These are phyloP conservation scores for Carpinus viminea DNA, from an alignment of 306 rosid genomes.

Conservation along the genomic window DNA sequence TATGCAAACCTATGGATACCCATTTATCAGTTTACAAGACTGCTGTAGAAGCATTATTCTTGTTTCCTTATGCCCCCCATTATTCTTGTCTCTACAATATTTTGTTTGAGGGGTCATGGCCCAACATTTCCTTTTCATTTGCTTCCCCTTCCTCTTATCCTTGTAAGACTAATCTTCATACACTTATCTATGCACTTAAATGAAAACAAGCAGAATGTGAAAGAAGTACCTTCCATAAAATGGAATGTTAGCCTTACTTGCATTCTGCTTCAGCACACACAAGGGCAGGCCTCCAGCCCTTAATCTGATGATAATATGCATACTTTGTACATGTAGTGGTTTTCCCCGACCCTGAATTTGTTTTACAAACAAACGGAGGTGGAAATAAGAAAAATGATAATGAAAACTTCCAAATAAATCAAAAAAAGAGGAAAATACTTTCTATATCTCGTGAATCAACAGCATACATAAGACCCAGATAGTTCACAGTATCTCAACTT, in stretches of 20 bases:
- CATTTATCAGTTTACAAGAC: no score
- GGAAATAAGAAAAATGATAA: background rate
- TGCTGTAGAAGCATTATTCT: no score
- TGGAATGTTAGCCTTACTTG: conserved; percentile 88
- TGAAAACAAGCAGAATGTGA: conserved; percentile 13
- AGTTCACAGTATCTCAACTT: background rate
- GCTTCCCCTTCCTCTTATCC: background rate
- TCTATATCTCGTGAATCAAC: background rate
- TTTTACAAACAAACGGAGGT: conserved; percentile 10
- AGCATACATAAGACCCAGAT: background rate
- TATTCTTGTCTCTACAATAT: no score
- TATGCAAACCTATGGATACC: no score
- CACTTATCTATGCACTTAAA: background rate
- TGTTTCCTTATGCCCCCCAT: no score
- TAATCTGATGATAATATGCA: conserved; percentile 78
- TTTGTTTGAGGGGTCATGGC: background rate
- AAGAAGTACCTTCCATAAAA: conserved; percentile 81
- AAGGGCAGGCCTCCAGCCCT: conserved; percentile 95
- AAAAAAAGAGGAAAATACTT: background rate
- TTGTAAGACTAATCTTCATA: no score
- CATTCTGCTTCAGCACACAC: conserved; percentile 97
- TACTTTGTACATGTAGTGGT: conserved; percentile 92
- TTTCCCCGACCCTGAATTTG: conserved; percentile 76
- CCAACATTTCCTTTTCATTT: background rate
- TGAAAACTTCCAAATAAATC: conserved; percentile 3